Base-by-base conservation (phyloP, 129 eudicot genomes). In the Cynara cardunculus region DNA sequence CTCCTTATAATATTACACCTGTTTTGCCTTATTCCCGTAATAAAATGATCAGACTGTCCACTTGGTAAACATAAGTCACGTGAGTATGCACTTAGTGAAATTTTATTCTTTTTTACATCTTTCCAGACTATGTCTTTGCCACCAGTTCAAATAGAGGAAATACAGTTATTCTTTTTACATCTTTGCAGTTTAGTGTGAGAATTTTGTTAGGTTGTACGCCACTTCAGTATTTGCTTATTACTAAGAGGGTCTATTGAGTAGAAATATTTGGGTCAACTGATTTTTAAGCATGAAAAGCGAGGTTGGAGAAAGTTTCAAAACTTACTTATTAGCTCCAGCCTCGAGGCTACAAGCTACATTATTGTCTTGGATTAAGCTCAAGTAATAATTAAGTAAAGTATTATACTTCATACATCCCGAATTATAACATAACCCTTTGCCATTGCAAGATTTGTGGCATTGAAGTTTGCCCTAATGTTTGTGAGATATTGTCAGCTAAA, bases 61-160 rank as follows among this genome's bases (percentile, higher is more conserved):
- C 31, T 32, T 10, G 62, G 61, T 30, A 3, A 65, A 25, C 65
- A 11, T 74, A 49, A 53, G 3, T 16, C 34, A 13, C 1, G 25
- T 35, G 37, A 32, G 37, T 32, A 32, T 32, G 37, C 5, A 49
- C 7, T 53, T 1, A 11, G 18, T 13, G 56, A 14, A 26, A 26
- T 34, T 62, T 85, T 7, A 64, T 24, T 32, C 16, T 4, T 68
- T 9, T 46, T 87, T 46, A 59, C 28, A 70, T n/a, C n/a, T 44
- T 39, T 79, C 75, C 89, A 94, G 99, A 77, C 93, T 76, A 76
- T 73, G 61, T 90, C 97, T 10, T 62, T 88, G 82, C 94, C 96
- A 71, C 78, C 89, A 18, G 80, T 72, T 76, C 49, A 77, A 68
- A 69, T 82, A 4, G 82, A 76, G 80, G 97, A 94, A 77, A n/a